A percentile compares a stretch with the other conserved stretches of the same genome.
These are phyloP conservation scores for Lactarius sanguifluus DNA, from an alignment of 768 basidiomycete genomes.

Conservation along the genomic window DNA sequence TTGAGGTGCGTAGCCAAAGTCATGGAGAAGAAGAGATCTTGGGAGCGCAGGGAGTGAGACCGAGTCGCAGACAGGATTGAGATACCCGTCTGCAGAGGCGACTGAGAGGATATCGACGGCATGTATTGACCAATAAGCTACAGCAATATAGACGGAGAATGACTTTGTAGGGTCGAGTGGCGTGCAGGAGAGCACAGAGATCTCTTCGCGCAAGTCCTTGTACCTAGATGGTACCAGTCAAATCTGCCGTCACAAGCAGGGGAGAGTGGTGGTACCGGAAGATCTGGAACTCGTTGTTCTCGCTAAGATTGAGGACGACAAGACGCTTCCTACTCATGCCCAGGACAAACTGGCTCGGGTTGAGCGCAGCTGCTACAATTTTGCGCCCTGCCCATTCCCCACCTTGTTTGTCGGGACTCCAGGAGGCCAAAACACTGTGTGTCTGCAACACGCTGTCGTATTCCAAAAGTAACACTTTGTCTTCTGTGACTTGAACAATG, in stretches of 20 bases:
- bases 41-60: constrained; percentile 45
- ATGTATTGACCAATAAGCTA: constrained; percentile 79
- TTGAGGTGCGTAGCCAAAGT: constrained; percentile 58
- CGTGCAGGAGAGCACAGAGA: constrained; percentile 68
- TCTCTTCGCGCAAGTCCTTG: constrained; percentile 42
- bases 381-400: constrained; percentile 38
- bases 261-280: constrained; percentile 34
- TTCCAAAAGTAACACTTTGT: constrained; percentile 55
- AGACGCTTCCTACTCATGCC: constrained; percentile 57
- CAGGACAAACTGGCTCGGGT: constrained; percentile 64
- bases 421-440: constrained; percentile 46
- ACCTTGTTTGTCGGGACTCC: constrained; percentile 37
- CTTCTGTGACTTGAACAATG: constrained; percentile 71
- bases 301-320: constrained; percentile 49
- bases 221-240: constrained; percentile 12
- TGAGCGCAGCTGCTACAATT: constrained; percentile 69
- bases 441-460: constrained; percentile 46
- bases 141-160: constrained; percentile 52
- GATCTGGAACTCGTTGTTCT: constrained; percentile 39
- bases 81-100: constrained; percentile 31
- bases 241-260: background rate
- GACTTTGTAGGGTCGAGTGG: constrained; percentile 50
- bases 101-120: constrained; percentile 55
- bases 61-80: constrained; percentile 39
- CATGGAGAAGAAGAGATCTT: constrained; percentile 50